Evolutionary conservation across 2,329 filamentous ascomycete genomes (phyloP).

Genomic region (Aspergillus sclerotialis): DNA sequence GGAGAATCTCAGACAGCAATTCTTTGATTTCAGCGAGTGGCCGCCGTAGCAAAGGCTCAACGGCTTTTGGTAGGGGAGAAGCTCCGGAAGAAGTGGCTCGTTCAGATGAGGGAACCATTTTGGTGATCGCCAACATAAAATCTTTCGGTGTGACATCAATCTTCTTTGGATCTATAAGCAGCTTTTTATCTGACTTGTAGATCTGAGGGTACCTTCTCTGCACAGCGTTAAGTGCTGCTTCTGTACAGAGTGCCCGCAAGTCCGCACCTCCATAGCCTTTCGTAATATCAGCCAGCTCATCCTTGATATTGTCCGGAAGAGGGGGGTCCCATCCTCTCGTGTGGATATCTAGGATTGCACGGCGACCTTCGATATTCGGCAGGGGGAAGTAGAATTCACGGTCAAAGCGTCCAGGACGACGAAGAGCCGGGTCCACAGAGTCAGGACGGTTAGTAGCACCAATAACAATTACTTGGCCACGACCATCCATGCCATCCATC

Average conservation of each 20-base stretch:
- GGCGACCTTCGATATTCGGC: conserved; percentile 70
- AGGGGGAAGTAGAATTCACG: conserved; percentile 97
- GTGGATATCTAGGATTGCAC: conserved; percentile 88
- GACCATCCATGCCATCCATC: conserved; percentile 98
- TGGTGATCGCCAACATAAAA: conserved; percentile 95
- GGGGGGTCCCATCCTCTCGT: conserved; percentile 84
- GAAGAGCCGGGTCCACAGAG: conserved; percentile 91
- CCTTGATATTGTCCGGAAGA: conserved; percentile 70
- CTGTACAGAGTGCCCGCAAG: conserved; percentile 85
- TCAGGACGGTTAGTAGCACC: conserved; percentile 97
- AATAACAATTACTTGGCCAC: conserved; percentile 96
- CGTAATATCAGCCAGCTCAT: conserved; percentile 72
- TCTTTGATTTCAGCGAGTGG: conserved; percentile 64
- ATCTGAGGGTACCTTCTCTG: conserved; percentile 96
- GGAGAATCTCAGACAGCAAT: conserved; percentile 68
- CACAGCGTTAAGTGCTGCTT: conserved; percentile 91
- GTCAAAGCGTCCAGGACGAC: conserved; percentile 89
- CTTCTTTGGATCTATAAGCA: conserved; percentile 75
- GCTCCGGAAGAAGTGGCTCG: conserved; percentile 80
- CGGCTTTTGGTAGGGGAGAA: conserved; percentile 66
- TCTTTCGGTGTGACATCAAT: conserved; percentile 87
- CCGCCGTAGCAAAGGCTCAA: conserved; percentile 72
- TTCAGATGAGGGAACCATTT: conserved; percentile 92
- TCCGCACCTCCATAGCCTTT: conserved; percentile 98
- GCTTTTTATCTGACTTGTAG: conserved; percentile 81